Conservation (phyloP, 371 early-diverging fungal species). For the Choanephora cucurbitarum region DNA sequence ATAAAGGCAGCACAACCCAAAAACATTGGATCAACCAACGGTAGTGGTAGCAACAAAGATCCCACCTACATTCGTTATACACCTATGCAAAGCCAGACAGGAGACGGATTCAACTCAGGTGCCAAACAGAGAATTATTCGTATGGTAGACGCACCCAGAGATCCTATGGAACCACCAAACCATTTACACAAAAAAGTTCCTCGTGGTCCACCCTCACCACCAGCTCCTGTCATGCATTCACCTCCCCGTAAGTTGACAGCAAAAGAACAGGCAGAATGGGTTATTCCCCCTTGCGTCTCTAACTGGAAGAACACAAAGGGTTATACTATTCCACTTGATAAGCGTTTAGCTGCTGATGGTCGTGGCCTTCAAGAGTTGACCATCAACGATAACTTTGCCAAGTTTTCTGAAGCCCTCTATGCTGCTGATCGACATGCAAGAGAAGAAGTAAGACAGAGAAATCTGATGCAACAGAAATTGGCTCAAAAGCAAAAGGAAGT, state of each 20-base stretch:
- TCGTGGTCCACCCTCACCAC: conserved; percentile 87
- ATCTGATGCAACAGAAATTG: conserved; percentile 87
- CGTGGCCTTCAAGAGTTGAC: conserved; percentile 90
- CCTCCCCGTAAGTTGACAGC: conserved; percentile 95
- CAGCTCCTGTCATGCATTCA: conserved; percentile 96
- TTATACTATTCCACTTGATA: conserved; percentile 97
- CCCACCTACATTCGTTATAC: conserved; percentile 92
- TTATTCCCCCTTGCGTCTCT: conserved; percentile 95
- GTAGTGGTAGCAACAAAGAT: conserved; percentile 59
- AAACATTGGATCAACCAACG: conserved; percentile 50
- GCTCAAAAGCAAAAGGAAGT: conserved; percentile 93
- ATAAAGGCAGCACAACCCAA: conserved; percentile 74
- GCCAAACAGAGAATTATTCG: conserved; percentile 84
- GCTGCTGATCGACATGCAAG: conserved; percentile 94
- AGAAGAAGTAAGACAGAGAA: conserved; percentile 90
- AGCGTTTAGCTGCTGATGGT: conserved; percentile 96
- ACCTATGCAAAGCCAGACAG: conserved; percentile 67
- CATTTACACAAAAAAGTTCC: conserved; percentile 93
- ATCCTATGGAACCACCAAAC: conserved; percentile 95
- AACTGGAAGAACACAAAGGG: conserved; percentile 99
- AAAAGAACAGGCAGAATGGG: conserved; percentile 95
- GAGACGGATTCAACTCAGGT: conserved; percentile 70
- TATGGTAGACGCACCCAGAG: conserved; percentile 93
- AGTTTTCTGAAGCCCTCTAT: conserved; percentile 90
- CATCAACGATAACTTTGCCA: conserved; percentile 96